phyloP scores from a whole-genome alignment of 2,329 filamentous ascomycete genomes.

The Colletotrichum sp. region DNA sequence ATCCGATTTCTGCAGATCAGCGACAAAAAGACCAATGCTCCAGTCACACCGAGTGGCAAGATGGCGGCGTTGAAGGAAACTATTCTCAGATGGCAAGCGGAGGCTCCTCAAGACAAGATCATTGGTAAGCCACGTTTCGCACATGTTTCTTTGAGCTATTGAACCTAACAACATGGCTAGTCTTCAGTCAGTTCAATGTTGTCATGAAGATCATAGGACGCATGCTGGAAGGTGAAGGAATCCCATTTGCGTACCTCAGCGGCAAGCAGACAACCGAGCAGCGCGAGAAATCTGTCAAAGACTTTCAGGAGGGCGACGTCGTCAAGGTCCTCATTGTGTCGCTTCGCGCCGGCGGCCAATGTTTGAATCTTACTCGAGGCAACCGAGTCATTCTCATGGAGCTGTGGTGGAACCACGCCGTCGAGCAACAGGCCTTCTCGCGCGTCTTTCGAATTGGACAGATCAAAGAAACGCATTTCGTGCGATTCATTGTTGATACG shows the following conservation, averaged over 20 bases:
- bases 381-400: conserved; percentile 62
- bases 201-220: conserved; percentile 39
- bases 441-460: conserved; percentile 73
- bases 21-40: neutral
- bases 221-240: conserved; percentile 32
- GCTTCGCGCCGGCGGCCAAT: conserved; percentile 31
- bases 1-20: neutral
- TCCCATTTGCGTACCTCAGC: conserved; percentile 42
- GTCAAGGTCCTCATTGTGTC: conserved; percentile 33
- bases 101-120: conserved; percentile 41
- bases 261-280: conserved; percentile 26
- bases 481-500: conserved; percentile 59
- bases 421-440: conserved; percentile 65
- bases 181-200: conserved; percentile 39
- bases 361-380: conserved; percentile 24
- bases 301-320: conserved; percentile 25
- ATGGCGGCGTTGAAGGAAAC: conserved; percentile 34
- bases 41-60: conserved; percentile 34
- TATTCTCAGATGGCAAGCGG: conserved; percentile 34
- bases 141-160: too few species aligned
- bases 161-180: conserved; percentile 8
- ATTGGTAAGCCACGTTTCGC: conserved; percentile 30
- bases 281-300: conserved; percentile 22
- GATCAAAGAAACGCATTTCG: conserved; percentile 60
- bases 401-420: conserved; percentile 24